Percentiles rank a stretch among this genome's conserved stretches.
These are phyloP conservation scores for Nissolia schottii DNA, from an alignment of 306 rosid genomes.

Conservation along the genomic window DNA sequence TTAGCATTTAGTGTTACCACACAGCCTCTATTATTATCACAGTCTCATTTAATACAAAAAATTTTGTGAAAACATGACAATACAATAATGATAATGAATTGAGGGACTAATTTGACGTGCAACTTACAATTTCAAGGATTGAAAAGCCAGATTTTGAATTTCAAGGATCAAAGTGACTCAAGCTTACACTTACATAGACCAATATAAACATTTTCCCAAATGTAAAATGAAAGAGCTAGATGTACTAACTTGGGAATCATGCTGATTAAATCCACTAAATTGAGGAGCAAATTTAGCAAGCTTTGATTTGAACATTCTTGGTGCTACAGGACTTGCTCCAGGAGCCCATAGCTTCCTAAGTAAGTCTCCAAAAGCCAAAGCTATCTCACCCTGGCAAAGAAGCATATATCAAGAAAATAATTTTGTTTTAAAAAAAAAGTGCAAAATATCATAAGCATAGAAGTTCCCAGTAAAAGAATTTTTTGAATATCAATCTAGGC, in stretches of 20 bases:
- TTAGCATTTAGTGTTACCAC: too few species aligned
- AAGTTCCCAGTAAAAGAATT: background rate
- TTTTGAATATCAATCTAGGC: background rate
- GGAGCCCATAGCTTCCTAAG: slow-evolving; percentile 98
- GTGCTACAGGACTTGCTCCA: slow-evolving; percentile 84
- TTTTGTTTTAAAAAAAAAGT: too few species aligned
- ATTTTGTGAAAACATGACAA: too few species aligned
- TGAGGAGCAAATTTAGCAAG: slow-evolving; percentile 98
- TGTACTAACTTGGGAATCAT: slow-evolving; percentile 93
- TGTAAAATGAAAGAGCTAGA: slow-evolving; percentile 30
- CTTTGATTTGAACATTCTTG: slow-evolving; percentile 82
- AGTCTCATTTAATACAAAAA: too few species aligned
- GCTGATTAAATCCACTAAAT: slow-evolving; percentile 98
- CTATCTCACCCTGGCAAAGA: slow-evolving; percentile 90
- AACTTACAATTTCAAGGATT: too few species aligned
- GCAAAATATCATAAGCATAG: background rate
- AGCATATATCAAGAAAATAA: slow-evolving; percentile 12
- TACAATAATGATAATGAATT: too few species aligned
- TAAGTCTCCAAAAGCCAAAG: slow-evolving; percentile 91
- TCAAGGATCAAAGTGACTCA: too few species aligned
- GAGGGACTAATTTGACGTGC: too few species aligned
- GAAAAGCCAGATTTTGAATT: too few species aligned
- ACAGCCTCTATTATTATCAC: too few species aligned
- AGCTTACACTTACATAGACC: too few species aligned
- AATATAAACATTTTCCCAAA: too few species aligned